Evolutionary conservation across 129 eudicot genomes (phyloP), one percentile per base, ranked within the genome.

Genomic region (Logfia minima): DNA sequence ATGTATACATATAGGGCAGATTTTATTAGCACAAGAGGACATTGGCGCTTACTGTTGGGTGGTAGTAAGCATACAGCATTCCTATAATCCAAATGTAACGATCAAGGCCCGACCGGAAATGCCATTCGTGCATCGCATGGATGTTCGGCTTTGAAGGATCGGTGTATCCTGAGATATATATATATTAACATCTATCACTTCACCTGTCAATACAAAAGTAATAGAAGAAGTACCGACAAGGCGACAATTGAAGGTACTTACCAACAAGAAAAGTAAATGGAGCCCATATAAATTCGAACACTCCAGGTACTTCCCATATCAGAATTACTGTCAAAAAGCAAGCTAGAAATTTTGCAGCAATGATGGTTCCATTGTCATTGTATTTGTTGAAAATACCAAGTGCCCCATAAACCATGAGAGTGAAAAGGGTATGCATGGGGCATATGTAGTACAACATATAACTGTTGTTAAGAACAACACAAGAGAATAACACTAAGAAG

Each of bases 11-110:
- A 48, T 14, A 13, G 53, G n/a, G 55, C 6, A 48, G 6, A 48
- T 48, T 39, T 41, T 41, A 41, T 41, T 10, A 41, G 14, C 48
- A 51, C 18, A 23, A 62, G 34, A 28, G 53, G 55, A 21, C 1
- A 52, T 77, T 17, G 61, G 79, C 59, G 18, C 69, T 80, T 92
- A 90, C 96, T 85, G 84, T 92, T 35, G 96, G 98, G 80, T 90
- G 96, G 78, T 85, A 88, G 75, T 90, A 92, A 39, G 98, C 98
- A 76, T 90, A 90, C 67, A 92, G 86, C 98, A 92, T 92, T 70
- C 98, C 98, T 72, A 92, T 84, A 71, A 92, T 92, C 98, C 98
- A 92, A 75, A 92, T 90, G 39, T 92, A 90, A 24, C 98, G 96
- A 84, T 92, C 98, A 69, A 92, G 96, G 48, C 98, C 96, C 55